Conservation (phyloP, 2,329 filamentous ascomycete genomes). For the Neodidymelliopsis sp. region DNA sequence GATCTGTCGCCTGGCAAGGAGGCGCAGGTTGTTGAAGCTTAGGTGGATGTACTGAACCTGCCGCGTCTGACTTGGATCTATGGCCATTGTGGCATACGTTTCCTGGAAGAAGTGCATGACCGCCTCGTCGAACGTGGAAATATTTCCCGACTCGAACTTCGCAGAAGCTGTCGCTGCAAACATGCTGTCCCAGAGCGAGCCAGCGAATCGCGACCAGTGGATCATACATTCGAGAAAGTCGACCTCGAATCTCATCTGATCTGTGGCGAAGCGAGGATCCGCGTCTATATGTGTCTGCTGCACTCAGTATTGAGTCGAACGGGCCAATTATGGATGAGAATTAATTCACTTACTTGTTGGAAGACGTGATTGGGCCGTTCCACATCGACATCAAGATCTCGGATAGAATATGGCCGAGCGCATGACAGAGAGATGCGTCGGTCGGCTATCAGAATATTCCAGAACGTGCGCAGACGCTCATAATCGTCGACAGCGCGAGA, state of each 20-base stretch:
- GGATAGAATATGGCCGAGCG: slow-evolving; percentile 40
- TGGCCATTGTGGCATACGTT: slow-evolving; percentile 15
- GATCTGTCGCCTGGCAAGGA: slow-evolving; percentile 33
- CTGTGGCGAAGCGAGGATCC: neutral
- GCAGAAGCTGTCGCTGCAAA: slow-evolving; percentile 20
- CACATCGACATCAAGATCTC: slow-evolving; percentile 38
- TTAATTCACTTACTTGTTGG: slow-evolving; percentile 32
- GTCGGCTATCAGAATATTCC: slow-evolving; percentile 38
- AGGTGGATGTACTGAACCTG: slow-evolving; percentile 24
- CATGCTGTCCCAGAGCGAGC: slow-evolving; percentile 32
- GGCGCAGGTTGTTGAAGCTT: slow-evolving; percentile 32
- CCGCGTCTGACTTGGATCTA: slow-evolving; percentile 16
- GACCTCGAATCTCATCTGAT: no score
- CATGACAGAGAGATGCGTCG: slow-evolving; percentile 42
- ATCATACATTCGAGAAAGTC: slow-evolving; percentile 32
- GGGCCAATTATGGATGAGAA: no score
- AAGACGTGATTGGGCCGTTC: slow-evolving; percentile 28
- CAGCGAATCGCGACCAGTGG: slow-evolving; percentile 35
- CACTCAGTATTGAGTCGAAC: no score
- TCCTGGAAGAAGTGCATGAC: slow-evolving; percentile 19
- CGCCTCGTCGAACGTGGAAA: slow-evolving; percentile 15
- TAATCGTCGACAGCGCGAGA: slow-evolving; percentile 27
- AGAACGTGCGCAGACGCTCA: slow-evolving; percentile 39
- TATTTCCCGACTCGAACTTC: slow-evolving; percentile 17
- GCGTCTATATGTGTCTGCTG: neutral